phyloP scores from a whole-genome alignment of 768 basidiomycete species.

The Lactifluus subvellereus region DNA sequence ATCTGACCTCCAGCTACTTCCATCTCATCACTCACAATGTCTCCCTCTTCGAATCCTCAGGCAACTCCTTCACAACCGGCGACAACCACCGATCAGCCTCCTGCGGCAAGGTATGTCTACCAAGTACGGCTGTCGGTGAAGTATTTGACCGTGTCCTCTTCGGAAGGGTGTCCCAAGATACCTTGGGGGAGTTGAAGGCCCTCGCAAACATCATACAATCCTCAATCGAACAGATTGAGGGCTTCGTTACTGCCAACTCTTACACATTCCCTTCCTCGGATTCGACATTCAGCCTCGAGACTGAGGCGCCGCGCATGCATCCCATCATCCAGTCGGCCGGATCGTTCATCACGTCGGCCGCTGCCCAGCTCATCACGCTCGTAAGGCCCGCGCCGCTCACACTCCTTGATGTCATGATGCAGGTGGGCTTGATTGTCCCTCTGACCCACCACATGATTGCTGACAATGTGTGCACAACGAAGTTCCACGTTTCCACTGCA shows the following conservation, averaged over 20 bases:
- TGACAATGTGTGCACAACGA: neutral
- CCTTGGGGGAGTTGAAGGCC: constrained; percentile 9
- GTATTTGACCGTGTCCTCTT: neutral
- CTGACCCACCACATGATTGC: neutral
- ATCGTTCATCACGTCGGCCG: constrained; percentile 7
- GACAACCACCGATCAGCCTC: too few relatives aligned
- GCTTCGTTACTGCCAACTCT: neutral
- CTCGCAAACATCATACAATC: constrained; percentile 12
- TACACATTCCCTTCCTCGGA: neutral
- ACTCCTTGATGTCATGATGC: neutral
- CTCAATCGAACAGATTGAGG: neutral
- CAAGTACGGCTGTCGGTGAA: neutral
- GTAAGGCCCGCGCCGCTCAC: constrained; percentile 3
- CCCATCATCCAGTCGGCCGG: constrained; percentile 1
- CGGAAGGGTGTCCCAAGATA: neutral
- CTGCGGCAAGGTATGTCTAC: neutral
- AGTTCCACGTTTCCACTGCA: constrained; percentile 5
- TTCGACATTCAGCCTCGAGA: neutral
- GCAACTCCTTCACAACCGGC: too few relatives aligned
- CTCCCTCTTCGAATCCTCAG: too few relatives aligned
- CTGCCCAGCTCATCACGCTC: constrained; percentile 4
- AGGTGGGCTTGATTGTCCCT: neutral
- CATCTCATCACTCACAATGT: too few relatives aligned
- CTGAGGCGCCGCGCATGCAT: constrained; percentile 6
- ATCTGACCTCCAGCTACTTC: too few relatives aligned